Percentiles rank a stretch among this genome's conserved stretches.
phyloP scores from a whole-genome alignment of 73 alveolate species.

The Paramecium primaurelia region DNA sequence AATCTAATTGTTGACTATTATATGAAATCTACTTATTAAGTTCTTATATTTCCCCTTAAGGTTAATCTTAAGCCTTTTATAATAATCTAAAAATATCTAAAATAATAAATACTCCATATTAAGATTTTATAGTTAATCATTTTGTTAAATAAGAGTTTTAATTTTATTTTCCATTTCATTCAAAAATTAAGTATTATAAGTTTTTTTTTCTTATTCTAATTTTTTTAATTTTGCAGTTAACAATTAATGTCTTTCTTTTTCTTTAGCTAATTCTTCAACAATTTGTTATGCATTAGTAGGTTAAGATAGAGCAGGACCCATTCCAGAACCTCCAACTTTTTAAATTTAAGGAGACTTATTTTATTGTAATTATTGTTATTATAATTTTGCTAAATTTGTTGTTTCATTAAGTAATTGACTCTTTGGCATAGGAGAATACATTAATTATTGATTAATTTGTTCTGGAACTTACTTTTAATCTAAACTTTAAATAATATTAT shows the following conservation, averaged over 20 bases:
- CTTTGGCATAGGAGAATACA: slow-evolving; percentile 44
- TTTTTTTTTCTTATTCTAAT: slow-evolving; percentile 7
- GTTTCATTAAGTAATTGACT: background rate
- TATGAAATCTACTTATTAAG: background rate
- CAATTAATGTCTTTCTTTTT: slow-evolving; percentile 12
- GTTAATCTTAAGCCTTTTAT: background rate
- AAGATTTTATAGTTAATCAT: background rate
- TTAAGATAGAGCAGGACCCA: background rate
- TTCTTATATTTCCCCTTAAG: background rate
- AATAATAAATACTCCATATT: background rate
- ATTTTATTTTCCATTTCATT: slow-evolving; percentile 31
- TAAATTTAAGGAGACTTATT: slow-evolving; percentile 9
- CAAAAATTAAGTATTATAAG: background rate
- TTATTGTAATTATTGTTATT: background rate
- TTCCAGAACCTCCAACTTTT: background rate
- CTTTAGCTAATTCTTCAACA: slow-evolving; percentile 29
- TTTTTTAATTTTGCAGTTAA: background rate
- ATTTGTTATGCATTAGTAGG: background rate
- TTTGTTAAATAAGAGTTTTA: background rate
- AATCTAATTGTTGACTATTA: background rate
- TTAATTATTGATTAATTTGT: background rate
- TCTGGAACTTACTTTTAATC: background rate
- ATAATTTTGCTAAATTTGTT: background rate
- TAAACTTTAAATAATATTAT: background rate
- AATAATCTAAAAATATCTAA: background rate